Evolutionary conservation across 2,329 filamentous ascomycete species (phyloP).

Genomic region (Plenodomus biglobosus): DNA sequence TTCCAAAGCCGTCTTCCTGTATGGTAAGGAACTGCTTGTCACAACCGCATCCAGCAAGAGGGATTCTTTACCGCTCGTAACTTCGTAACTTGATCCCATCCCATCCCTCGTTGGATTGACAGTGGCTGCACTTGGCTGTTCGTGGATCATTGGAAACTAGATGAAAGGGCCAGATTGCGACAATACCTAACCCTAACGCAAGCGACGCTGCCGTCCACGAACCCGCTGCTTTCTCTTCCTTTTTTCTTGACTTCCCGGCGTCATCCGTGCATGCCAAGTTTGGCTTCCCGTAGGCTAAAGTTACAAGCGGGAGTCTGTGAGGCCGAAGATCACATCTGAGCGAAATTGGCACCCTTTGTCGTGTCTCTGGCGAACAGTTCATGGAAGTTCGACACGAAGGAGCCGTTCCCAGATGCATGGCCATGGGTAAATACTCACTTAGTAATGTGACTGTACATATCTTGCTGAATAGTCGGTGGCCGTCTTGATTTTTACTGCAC

Average conservation of each 20-base stretch:
- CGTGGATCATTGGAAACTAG: slow-evolving; percentile 21
- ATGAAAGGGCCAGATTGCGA: slow-evolving; percentile 20
- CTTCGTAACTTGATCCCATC: neutral
- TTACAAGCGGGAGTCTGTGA: slow-evolving; percentile 41
- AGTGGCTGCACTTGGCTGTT: slow-evolving; percentile 20
- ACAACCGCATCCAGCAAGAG: slow-evolving; percentile 25
- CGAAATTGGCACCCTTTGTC: slow-evolving; percentile 29
- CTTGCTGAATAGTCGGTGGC: slow-evolving; percentile 9
- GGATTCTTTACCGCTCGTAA: slow-evolving; percentile 24
- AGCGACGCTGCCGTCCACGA: slow-evolving; percentile 28
- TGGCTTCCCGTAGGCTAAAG: slow-evolving; percentile 40
- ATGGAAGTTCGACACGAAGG: slow-evolving; percentile 14
- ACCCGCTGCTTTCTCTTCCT: slow-evolving; percentile 35
- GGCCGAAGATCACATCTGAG: slow-evolving; percentile 35
- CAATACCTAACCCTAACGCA: slow-evolving; percentile 23
- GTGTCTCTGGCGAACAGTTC: slow-evolving; percentile 20
- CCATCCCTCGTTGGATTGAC: slow-evolving; percentile 26
- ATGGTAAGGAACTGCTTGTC: slow-evolving; percentile 17
- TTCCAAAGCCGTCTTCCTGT: neutral
- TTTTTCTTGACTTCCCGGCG: slow-evolving; percentile 27
- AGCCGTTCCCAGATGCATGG: slow-evolving; percentile 16
- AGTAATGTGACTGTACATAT: slow-evolving; percentile 4
- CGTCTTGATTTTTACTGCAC: slow-evolving; percentile 1
- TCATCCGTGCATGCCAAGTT: slow-evolving; percentile 41
- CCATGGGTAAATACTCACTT: slow-evolving; percentile 12